A percentile compares a stretch with the other conserved stretches of the same genome.
These are phyloP conservation scores for Talaromyces sp. DNA, from an alignment of 2,329 filamentous ascomycete species.

Conservation along the genomic window DNA sequence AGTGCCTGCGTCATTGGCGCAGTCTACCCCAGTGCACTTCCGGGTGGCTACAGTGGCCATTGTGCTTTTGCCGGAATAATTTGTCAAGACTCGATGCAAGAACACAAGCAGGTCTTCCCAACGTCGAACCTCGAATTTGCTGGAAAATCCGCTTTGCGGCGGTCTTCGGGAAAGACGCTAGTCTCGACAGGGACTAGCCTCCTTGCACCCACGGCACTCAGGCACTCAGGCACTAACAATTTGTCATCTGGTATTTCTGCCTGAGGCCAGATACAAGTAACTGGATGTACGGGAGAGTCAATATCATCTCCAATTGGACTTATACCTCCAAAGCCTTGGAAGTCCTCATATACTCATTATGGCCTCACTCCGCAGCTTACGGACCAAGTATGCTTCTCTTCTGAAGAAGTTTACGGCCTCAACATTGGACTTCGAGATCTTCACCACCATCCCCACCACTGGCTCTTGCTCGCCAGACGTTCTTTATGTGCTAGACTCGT, in stretches of 20 bases:
- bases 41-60: slow-evolving; percentile 36
- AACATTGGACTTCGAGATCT: slow-evolving; percentile 34
- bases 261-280: too few species aligned
- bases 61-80: neutral
- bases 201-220: too few species aligned
- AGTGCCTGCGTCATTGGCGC: slow-evolving; percentile 79
- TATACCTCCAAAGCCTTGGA: too few species aligned
- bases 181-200: neutral
- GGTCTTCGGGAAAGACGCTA: neutral
- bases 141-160: neutral
- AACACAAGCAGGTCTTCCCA: neutral
- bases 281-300: too few species aligned
- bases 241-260: too few species aligned
- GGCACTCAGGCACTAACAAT: too few species aligned
- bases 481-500: slow-evolving; percentile 68
- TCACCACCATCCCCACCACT: slow-evolving; percentile 16
- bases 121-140: neutral
- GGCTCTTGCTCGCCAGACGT: slow-evolving; percentile 24
- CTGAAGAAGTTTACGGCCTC: slow-evolving; percentile 50
- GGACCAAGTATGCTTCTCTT: slow-evolving; percentile 42
- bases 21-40: slow-evolving; percentile 77
- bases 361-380: slow-evolving; percentile 34
- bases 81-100: neutral
- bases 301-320: too few species aligned
- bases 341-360: slow-evolving; percentile 8